Percentiles rank a stretch among this genome's conserved stretches.
Conservation (phyloP, 805 yeast species). For the Pachysolen tannophilus region DNA sequence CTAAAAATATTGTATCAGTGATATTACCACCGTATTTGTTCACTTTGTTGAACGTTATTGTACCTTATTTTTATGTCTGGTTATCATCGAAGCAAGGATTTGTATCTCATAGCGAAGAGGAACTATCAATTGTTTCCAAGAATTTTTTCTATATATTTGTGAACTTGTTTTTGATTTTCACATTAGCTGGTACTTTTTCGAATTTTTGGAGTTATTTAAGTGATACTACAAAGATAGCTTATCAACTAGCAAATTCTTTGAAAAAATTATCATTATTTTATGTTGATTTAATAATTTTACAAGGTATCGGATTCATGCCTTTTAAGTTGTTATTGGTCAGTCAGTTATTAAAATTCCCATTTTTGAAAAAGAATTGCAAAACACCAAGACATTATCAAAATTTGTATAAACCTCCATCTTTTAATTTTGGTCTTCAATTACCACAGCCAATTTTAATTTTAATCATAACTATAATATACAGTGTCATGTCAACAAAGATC, state of each 20-base stretch:
- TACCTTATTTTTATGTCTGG: conserved; percentile 49
- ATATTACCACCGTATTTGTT: conserved; percentile 54
- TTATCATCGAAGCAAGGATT: conserved; percentile 45
- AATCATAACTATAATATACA: conserved; percentile 77
- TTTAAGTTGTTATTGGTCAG: conserved; percentile 48
- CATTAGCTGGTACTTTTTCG: conserved; percentile 53
- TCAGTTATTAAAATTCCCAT: conserved; percentile 38
- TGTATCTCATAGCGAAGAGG: conserved; percentile 50
- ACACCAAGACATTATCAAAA: conserved; percentile 47
- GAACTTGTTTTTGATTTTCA: conserved; percentile 53
- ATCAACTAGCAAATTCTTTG: conserved; percentile 43
- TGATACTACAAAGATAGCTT: conserved; percentile 53
- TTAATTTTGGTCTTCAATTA: conserved; percentile 66
- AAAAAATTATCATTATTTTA: conserved; percentile 45
- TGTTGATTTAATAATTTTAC: conserved; percentile 56
- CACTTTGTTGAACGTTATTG: conserved; percentile 40
- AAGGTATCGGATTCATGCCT: conserved; percentile 62
- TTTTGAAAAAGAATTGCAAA: conserved; percentile 25
- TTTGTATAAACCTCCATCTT: conserved; percentile 47
- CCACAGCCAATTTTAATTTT: conserved; percentile 89
- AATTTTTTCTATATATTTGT: conserved; percentile 55
- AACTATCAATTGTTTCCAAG: conserved; percentile 46
- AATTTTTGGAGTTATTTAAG: conserved; percentile 49
- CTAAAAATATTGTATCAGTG: conserved; percentile 52
- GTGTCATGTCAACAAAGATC: conserved; percentile 84